Evolutionary conservation across 352 stramenopile species (phyloP).

Genomic region (Pythium brachiatum): DNA sequence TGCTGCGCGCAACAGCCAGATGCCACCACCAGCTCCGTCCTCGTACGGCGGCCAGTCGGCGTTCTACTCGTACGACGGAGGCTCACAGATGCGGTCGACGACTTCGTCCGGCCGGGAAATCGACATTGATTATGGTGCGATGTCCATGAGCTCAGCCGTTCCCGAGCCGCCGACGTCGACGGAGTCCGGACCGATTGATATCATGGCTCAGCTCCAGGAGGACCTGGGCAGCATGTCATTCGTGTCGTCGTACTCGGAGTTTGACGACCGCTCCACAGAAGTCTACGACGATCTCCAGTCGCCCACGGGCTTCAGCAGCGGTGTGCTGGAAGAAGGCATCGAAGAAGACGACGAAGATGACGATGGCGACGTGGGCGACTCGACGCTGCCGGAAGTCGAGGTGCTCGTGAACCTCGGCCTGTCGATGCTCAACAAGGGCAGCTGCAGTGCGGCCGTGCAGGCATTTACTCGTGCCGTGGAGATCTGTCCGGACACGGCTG

Average conservation of each 20-base stretch:
- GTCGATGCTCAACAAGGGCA: constrained; percentile 83
- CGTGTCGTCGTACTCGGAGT: constrained; percentile 35
- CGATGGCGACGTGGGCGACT: constrained; percentile 58
- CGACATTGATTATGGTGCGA: constrained; percentile 22
- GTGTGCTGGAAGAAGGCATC: constrained; percentile 22
- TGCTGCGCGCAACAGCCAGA: background rate
- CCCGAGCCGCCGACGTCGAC: constrained; percentile 23
- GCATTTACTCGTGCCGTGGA: constrained; percentile 83
- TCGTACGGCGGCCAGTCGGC: background rate
- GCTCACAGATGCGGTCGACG: constrained; percentile 13
- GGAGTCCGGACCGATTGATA: constrained; percentile 11
- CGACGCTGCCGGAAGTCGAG: constrained; percentile 70
- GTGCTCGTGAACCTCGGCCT: constrained; percentile 78
- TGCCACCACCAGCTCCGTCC: background rate
- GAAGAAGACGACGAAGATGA: constrained; percentile 20
- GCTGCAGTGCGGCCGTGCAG: constrained; percentile 68
- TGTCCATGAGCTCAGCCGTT: constrained; percentile 19
- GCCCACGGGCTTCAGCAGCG: background rate
- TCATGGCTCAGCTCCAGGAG: constrained; percentile 24
- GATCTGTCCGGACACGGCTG: constrained; percentile 68
- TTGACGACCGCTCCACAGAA: constrained; percentile 28
- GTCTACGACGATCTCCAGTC: constrained; percentile 21
- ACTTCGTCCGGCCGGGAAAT: constrained; percentile 22
- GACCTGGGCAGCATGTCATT: constrained; percentile 33
- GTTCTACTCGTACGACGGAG: constrained; percentile 23